Evolutionary conservation across 208 protist genomes (phyloP).

Genomic region (Naegleria lovaniensis): DNA sequence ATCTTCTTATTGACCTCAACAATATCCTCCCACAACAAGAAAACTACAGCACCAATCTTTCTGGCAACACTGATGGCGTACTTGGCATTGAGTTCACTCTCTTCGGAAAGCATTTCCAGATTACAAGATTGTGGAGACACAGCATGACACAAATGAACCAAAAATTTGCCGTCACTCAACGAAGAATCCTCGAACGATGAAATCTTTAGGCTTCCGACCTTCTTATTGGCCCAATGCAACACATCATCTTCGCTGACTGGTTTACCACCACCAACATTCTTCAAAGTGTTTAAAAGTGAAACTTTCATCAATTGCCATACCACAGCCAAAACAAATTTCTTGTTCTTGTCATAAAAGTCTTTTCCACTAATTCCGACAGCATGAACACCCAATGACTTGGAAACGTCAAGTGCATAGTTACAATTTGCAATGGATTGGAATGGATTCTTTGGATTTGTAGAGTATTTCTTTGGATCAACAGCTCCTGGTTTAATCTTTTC

Average conservation of each 20-base stretch:
- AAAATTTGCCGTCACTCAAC: slow-evolving; percentile 43
- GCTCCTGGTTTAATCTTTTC: slow-evolving; percentile 59
- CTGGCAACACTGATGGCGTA: slow-evolving; percentile 65
- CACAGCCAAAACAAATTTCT: slow-evolving; percentile 58
- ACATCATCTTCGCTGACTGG: slow-evolving; percentile 56
- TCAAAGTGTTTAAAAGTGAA: slow-evolving; percentile 58
- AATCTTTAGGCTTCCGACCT: slow-evolving; percentile 42
- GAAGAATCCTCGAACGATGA: slow-evolving; percentile 58
- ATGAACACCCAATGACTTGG: slow-evolving; percentile 51
- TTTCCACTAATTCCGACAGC: slow-evolving; percentile 57
- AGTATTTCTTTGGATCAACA: slow-evolving; percentile 60
- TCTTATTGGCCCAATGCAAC: slow-evolving; percentile 58
- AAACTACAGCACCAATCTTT: slow-evolving; percentile 68
- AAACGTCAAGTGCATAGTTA: slow-evolving; percentile 63
- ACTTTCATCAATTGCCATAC: slow-evolving; percentile 74
- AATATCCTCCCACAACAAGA: slow-evolving; percentile 69
- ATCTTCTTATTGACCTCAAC: slow-evolving; percentile 78
- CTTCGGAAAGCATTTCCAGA: slow-evolving; percentile 43
- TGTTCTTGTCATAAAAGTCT: slow-evolving; percentile 63
- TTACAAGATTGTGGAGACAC: slow-evolving; percentile 54
- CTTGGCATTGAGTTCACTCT: slow-evolving; percentile 65
- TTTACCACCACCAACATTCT: slow-evolving; percentile 48
- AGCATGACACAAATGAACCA: slow-evolving; percentile 60
- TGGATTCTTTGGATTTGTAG: slow-evolving; percentile 51
- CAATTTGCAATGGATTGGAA: slow-evolving; percentile 74